A percentile compares a stretch with the other conserved stretches of the same genome.
These are phyloP conservation scores for Nigrospora osmanthi DNA, from an alignment of 2,329 filamentous ascomycete species.

Conservation along the genomic window DNA sequence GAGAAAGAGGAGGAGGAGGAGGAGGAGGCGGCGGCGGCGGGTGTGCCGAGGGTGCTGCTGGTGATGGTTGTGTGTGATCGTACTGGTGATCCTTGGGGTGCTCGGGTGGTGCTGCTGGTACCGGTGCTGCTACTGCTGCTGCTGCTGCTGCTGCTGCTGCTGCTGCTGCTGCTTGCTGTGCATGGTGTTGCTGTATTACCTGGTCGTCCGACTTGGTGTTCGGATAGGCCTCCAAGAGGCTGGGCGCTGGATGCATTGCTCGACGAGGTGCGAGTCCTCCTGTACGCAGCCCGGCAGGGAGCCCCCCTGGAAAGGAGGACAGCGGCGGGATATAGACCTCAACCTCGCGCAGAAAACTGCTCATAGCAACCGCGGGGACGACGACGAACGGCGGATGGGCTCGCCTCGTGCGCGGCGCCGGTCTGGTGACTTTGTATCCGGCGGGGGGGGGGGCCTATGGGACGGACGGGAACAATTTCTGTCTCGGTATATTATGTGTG, in stretches of 20 bases:
- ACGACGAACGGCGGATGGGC: too few relatives aligned
- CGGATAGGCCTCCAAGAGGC: conserved; percentile 24
- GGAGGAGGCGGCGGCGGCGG: not conserved
- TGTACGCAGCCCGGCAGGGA: too few relatives aligned
- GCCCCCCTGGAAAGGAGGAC: too few relatives aligned
- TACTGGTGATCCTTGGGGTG: not conserved
- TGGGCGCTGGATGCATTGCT: conserved; percentile 25
- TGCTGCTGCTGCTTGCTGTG: conserved; percentile 8
- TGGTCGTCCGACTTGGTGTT: conserved; percentile 23
- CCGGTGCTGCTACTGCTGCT: conserved; percentile 16
- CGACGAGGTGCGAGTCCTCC: too few relatives aligned
- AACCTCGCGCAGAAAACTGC: too few relatives aligned
- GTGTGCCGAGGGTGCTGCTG: not conserved
- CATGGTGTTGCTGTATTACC: conserved; percentile 16
- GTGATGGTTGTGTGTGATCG: not conserved
- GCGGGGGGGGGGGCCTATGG: too few relatives aligned
- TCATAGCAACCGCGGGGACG: too few relatives aligned
- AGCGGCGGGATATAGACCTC: too few relatives aligned
- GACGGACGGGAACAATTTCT: too few relatives aligned
- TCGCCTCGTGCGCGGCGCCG: too few relatives aligned
- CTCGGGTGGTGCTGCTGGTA: conserved; percentile 10
- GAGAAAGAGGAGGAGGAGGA: not conserved
- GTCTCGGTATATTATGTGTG: too few relatives aligned
- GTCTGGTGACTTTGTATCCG: too few relatives aligned
- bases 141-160: conserved; percentile 8